Conservation (phyloP, 2,329 filamentous ascomycete genomes). For the Fusarium tjaetaba region DNA sequence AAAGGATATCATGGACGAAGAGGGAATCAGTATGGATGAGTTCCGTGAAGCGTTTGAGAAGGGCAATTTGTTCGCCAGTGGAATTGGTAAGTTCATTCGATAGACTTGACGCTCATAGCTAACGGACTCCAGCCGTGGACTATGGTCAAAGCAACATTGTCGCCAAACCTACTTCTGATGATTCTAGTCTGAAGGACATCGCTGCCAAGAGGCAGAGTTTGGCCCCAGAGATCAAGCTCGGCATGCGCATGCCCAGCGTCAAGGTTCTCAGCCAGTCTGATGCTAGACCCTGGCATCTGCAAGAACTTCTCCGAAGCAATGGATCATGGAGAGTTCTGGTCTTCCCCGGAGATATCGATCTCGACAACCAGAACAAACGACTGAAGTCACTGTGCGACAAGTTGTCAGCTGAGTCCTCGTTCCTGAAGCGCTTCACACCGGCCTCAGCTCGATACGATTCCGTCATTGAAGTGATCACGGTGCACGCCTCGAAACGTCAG, state of each 20-base stretch:
- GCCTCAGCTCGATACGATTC: constrained; percentile 23
- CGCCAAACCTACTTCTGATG: background rate
- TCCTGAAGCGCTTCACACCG: background rate
- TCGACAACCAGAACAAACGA: background rate
- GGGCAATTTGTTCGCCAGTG: constrained; percentile 56
- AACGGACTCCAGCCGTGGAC: background rate
- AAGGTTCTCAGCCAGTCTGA: constrained; percentile 69
- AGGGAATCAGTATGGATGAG: constrained; percentile 68
- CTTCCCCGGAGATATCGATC: constrained; percentile 21
- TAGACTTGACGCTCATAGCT: background rate
- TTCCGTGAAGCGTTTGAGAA: constrained; percentile 71
- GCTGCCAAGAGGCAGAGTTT: constrained; percentile 27
- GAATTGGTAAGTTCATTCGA: background rate
- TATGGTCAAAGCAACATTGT: constrained; percentile 31
- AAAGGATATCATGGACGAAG: constrained; percentile 69
- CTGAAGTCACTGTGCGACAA: constrained; percentile 49
- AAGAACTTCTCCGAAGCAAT: constrained; percentile 53
- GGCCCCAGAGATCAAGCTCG: constrained; percentile 55
- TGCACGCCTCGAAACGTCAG: constrained; percentile 64
- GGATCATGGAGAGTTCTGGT: constrained; percentile 68
- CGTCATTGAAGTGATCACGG: constrained; percentile 68
- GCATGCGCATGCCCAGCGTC: constrained; percentile 67
- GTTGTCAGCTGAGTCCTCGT: constrained; percentile 13
- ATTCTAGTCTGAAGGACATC: background rate
- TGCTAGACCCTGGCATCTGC: constrained; percentile 67